Base-by-base conservation (phyloP, 306 rosid species). In the Vicia sativa region DNA sequence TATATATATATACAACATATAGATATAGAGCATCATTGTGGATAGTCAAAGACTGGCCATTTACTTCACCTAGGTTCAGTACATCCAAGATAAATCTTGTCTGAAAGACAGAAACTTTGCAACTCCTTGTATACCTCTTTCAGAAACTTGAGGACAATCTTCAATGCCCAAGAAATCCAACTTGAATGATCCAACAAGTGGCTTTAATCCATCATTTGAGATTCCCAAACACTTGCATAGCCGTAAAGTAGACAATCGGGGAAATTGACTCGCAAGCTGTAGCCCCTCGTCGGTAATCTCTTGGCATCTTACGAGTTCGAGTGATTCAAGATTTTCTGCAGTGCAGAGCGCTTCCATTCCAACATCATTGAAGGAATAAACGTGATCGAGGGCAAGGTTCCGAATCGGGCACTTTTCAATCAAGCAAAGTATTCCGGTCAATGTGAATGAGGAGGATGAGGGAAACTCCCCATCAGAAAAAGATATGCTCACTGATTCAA, bases 281-380 rank as follows among this genome's bases (percentile, higher is more conserved):
- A 92, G 73, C 55, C 96, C 96, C 46, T 89, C 91, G 63, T 92
- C 98, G 46, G 83, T 89, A 23, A 92, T 87, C 82, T 89, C 95
- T 75, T 87, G 98, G 79, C 96, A 92, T 50, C 85, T 81, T 23
- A 76, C 86, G 28, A 92, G 96, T 78, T 84, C 96, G 65, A 92
- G 85, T 7, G 82, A 79, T 75, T 92, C 88, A 14, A 92, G 92
- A 84, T 78, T 67, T 35, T 78, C 84, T 31, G 91, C 89, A 2
- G 60, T 44, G 89, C 91, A 89, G 73, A 92, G 96, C 38, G 95
- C 87, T 79, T 87, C 92, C 98, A 92, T 86, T 11, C 96, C 98
- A 49, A 62, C 6, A 62, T 92, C 96, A 16, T 87, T 84, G 80
- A 92, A 92, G 74, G 92, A 84, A 74, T 87, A 89, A 25, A 92